Percentiles rank a stretch among this genome's conserved stretches.
Evolutionary conservation across 345 rosid genomes (phyloP).

Genomic region (Leavenworthia alabamica): DNA sequence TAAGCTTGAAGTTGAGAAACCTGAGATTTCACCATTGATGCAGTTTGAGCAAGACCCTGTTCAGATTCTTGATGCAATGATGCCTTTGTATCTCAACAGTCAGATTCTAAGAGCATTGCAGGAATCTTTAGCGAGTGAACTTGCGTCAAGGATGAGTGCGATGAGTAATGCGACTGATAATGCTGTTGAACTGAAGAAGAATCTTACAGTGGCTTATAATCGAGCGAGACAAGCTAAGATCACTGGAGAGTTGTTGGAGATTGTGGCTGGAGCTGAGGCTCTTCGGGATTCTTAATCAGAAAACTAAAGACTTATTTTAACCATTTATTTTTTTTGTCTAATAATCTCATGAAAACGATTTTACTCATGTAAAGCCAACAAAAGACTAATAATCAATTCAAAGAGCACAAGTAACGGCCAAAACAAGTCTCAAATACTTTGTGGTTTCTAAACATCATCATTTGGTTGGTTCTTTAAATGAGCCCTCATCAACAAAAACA

Average conservation of each 20-base stretch:
- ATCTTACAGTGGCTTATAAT: conserved; percentile 53
- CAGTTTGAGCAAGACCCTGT: conserved; percentile 85
- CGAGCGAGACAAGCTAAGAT: conserved; percentile 69
- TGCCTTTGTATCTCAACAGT: conserved; percentile 82
- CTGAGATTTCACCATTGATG: conserved; percentile 51
- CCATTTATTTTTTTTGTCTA: not conserved
- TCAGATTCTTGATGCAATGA: conserved; percentile 90
- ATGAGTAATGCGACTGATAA: conserved; percentile 82
- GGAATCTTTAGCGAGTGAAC: conserved; percentile 83
- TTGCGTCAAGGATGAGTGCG: conserved; percentile 76
- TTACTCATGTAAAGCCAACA: not conserved
- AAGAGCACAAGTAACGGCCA: conserved; percentile 8
- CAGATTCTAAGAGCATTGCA: conserved; percentile 84
- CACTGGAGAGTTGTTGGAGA: conserved; percentile 72
- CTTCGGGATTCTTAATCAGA: conserved; percentile 27
- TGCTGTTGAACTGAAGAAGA: conserved; percentile 67
- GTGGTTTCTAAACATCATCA: conserved; percentile 32
- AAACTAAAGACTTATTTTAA: not conserved
- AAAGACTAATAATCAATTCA: not conserved
- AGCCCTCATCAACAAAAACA: conserved; percentile 23
- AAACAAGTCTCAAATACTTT: conserved; percentile 26
- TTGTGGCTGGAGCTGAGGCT: conserved; percentile 86
- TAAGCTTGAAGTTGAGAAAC: conserved; percentile 25
- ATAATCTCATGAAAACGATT: not conserved
- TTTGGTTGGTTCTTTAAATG: conserved; percentile 24